Base-by-base conservation (phyloP, 2,329 filamentous ascomycete species). In the Cryphonectria japonica region DNA sequence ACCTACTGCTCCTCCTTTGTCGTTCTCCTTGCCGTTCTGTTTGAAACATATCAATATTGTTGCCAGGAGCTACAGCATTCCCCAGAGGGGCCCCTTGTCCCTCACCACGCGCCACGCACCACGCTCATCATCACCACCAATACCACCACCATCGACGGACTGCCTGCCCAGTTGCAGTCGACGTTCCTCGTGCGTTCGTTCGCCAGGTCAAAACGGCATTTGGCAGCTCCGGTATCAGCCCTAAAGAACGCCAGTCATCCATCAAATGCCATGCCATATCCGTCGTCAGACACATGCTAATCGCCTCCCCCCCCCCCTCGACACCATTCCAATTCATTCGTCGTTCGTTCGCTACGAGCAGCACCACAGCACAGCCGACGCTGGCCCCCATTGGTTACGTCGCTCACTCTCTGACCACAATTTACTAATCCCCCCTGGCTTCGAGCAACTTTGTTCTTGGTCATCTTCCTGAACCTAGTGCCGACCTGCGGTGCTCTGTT, bases 181-280 rank as follows among this genome's bases (percentile, higher is more conserved):
- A 59, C 54, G 26, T 32, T 34, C 54, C 54, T 50, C 37, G 43
- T 50, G 19, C 46, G 2, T 11, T 50, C 16, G 46, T n/a, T 50
- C 9, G 19, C 9, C 46, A n/a, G 46, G 22, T 11, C 7, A 4
- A n/a, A 50, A 34, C 54, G 54, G 54, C 29, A 32, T 32, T 11
- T 59, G 26, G 26, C 54, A 59, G 29, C 54, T 2, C 7, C 22
- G 46, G 22, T 29, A 59, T 59, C 54, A 57, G 52, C 52, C 52
- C 52, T 57, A 57, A 32, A 57, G 52, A 46, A 19, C 26, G 26
- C 52, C 26, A 16, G 52, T 57, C 54, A 46, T 32, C 61, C 61
- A 64, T 26, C 61, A 32, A 19, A 32, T 59, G 54, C 54, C 54
- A 59, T 59, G 54, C 54, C 54, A 34, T 59, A 59, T 32, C 54